Evolutionary conservation across 352 stramenopile genomes (phyloP).

Genomic region (Pythium brassicae): DNA sequence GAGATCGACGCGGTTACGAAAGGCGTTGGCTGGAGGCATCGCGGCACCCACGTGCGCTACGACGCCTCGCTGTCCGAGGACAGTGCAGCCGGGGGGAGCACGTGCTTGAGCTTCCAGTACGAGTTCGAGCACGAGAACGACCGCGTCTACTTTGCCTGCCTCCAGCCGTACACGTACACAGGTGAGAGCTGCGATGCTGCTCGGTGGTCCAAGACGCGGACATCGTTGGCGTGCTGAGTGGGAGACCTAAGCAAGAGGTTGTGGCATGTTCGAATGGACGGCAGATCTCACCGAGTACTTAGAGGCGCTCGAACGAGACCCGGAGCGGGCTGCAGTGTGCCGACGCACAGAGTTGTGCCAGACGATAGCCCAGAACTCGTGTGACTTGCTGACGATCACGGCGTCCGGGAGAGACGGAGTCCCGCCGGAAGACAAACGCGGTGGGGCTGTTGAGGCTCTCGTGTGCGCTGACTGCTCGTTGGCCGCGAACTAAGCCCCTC

Average conservation of each 20-base stretch:
- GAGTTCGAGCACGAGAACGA: constrained; percentile 64
- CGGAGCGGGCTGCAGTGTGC: constrained; percentile 32
- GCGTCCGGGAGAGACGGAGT: constrained; percentile 34
- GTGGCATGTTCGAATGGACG: neutral
- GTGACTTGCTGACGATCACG: constrained; percentile 89
- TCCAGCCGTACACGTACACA: constrained; percentile 87
- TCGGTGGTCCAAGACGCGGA: neutral
- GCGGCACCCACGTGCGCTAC: constrained; percentile 60
- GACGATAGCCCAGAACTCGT: constrained; percentile 80
- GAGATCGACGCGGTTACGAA: constrained; percentile 36
- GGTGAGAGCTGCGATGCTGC: constrained; percentile 18
- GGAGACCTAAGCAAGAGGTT: neutral
- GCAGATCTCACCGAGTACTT: constrained; percentile 75
- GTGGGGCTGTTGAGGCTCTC: constrained; percentile 13
- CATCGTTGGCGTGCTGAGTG: neutral
- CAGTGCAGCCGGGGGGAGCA: constrained; percentile 29
- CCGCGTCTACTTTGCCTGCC: constrained; percentile 77
- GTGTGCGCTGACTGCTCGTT: neutral
- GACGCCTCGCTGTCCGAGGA: constrained; percentile 29
- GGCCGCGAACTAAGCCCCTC: too few relatives aligned
- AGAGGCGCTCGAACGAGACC: constrained; percentile 48
- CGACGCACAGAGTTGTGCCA: constrained; percentile 76
- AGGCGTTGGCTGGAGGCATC: constrained; percentile 55
- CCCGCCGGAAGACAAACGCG: constrained; percentile 39
- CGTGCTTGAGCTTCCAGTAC: constrained; percentile 69